These are phyloP conservation scores for Colletotrichum acutatum DNA, from an alignment of 2,329 filamentous ascomycete genomes.

Conservation along the genomic window DNA sequence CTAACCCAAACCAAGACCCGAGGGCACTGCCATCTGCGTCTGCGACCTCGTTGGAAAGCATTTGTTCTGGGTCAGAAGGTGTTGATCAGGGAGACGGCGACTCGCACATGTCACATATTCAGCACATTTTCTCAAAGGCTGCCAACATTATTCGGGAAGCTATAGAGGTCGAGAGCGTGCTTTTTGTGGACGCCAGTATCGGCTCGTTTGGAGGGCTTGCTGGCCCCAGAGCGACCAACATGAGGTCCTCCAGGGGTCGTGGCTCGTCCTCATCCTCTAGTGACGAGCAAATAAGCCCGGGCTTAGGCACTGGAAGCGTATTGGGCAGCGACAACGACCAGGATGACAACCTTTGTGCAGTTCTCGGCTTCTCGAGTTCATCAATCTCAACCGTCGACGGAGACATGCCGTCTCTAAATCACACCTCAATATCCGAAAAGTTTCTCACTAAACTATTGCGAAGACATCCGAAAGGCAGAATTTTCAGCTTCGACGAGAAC, in stretches of 20 bases:
- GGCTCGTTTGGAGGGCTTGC: conserved; percentile 42
- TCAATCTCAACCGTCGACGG: conserved; percentile 46
- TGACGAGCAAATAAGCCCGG: conserved; percentile 34
- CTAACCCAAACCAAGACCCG: not conserved
- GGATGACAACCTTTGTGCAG: conserved; percentile 39
- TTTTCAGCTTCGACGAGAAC: conserved; percentile 56
- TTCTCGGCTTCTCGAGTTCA: conserved; percentile 53
- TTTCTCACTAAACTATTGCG: conserved; percentile 54
- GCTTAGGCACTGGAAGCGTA: not conserved
- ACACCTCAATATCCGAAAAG: conserved; percentile 47
- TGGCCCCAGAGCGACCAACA: conserved; percentile 16
- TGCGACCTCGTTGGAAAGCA: conserved; percentile 20
- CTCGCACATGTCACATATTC: conserved; percentile 25
- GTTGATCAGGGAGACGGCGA: accelerated
- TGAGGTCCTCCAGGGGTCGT: not conserved
- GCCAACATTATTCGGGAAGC: conserved; percentile 55
- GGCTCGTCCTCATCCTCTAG: conserved; percentile 36
- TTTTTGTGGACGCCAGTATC: conserved; percentile 38
- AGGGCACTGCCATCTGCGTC: not conserved
- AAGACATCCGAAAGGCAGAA: conserved; percentile 56
- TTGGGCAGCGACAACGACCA: not conserved
- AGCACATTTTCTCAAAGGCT: conserved; percentile 53
- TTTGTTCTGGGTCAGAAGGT: conserved; percentile 42
- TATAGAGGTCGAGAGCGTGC: conserved; percentile 44
- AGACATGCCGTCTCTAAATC: conserved; percentile 27